Evolutionary conservation across 495 filamentous ascomycete genomes (phyloP).

Genomic region (Talaromyces adpressus): DNA sequence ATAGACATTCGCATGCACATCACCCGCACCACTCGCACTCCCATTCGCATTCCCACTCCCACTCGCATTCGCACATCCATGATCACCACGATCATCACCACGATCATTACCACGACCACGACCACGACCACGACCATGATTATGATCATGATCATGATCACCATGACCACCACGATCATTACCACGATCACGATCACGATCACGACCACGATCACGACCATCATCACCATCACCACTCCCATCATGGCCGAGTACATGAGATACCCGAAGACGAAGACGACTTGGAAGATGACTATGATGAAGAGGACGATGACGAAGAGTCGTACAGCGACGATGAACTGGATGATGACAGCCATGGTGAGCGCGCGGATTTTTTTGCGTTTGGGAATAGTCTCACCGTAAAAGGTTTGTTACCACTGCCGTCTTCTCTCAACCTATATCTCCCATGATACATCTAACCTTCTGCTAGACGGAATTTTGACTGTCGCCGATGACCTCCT

Average conservation of each 20-base stretch:
- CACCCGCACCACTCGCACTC: neutral
- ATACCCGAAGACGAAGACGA: conserved; percentile 62
- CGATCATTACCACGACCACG: conserved; percentile 40
- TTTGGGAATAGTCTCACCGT: conserved; percentile 97
- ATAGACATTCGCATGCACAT: conserved; percentile 33
- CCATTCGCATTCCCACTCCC: conserved; percentile 1
- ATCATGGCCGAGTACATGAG: conserved; percentile 51
- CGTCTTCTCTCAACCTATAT: neutral
- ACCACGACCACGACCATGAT: conserved; percentile 45
- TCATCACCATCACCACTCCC: conserved; percentile 41
- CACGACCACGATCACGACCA: conserved; percentile 32
- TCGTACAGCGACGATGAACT: conserved; percentile 50
- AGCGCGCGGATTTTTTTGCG: conserved; percentile 77
- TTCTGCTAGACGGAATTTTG: conserved; percentile 79
- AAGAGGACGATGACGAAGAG: conserved; percentile 45
- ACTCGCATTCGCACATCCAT: conserved; percentile 8
- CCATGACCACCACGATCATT: conserved; percentile 41
- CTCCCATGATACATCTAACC: conserved; percentile 13
- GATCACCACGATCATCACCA: conserved; percentile 43
- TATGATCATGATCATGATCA: conserved; percentile 42
- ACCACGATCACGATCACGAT: conserved; percentile 35
- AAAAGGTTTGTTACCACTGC: conserved; percentile 60
- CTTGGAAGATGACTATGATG: conserved; percentile 46
- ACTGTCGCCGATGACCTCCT: conserved; percentile 97
- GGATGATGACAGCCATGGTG: conserved; percentile 43